These are phyloP conservation scores for Apium graveolens DNA, from an alignment of 129 eudicot genomes.

Conservation along the genomic window DNA sequence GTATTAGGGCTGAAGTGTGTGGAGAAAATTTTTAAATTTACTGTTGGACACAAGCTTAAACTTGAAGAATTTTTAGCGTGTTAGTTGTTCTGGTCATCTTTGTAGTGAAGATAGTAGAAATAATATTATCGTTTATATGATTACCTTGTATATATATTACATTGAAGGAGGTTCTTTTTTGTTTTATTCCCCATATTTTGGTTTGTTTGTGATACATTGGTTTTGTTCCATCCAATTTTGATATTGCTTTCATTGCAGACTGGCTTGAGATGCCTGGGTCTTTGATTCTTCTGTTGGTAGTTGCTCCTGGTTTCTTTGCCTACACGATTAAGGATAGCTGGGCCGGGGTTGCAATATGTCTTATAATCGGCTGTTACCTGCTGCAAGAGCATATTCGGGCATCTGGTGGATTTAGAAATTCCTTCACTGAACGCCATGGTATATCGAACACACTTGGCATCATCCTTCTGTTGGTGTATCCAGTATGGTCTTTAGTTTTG, in stretches of 20 bases:
- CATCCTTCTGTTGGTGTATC: constrained; percentile 57
- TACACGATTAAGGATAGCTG: constrained; percentile 37
- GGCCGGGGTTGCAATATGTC: constrained; percentile 53
- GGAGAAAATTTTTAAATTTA: not conserved
- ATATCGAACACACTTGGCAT: constrained; percentile 87
- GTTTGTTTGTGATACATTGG: not conserved
- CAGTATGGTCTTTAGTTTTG: constrained; percentile 53
- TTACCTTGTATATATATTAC: not conserved
- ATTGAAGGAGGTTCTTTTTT: not conserved
- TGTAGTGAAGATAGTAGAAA: not conserved
- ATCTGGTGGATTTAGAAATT: constrained; percentile 64
- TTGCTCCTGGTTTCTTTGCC: constrained; percentile 56
- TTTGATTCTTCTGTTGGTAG: constrained; percentile 59
- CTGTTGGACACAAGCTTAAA: not conserved
- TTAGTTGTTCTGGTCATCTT: not conserved
- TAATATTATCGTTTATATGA: not conserved
- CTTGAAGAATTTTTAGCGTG: no score
- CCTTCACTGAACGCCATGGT: constrained; percentile 62
- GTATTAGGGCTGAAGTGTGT: not conserved
- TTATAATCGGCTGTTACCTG: constrained; percentile 65
- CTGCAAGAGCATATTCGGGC: constrained; percentile 92
- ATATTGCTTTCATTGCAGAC: constrained; percentile 28
- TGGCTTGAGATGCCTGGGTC: constrained; percentile 83
- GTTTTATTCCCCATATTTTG: not conserved
- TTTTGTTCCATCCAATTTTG: not conserved